Evolutionary conservation across 345 rosid species (phyloP), one percentile per base, ranked within the genome.

Genomic region (Arabis hirsuta): DNA sequence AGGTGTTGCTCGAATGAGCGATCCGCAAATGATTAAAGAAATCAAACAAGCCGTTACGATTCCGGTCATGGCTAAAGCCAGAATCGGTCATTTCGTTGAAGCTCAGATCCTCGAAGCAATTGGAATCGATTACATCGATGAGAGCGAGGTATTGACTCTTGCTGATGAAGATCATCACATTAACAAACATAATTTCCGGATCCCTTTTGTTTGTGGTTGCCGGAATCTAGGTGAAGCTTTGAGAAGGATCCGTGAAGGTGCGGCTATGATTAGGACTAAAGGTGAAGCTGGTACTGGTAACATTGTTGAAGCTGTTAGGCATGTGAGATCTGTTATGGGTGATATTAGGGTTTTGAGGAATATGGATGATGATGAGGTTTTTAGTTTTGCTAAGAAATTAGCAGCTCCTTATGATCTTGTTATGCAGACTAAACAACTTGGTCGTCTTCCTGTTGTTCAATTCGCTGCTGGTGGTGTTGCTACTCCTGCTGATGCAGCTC

Each of bases 221-320:
- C 80, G 96, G 26, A 91, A 89, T 61, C 76, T 91, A 12, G 96
- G 97, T 0, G 96, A 91, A 45, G 98, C 95, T 9, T 72, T 92
- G 20, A 75, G 96, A 32, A 76, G 98, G 79, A 83, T 92, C 55
- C 88, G 96, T 4, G 98, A 92, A 73, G 94, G 96, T 4, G 94
- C 98, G 3, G 98, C 96, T 4, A 92, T 92, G 98, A 92, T 92
- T 36, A 77, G 98, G 43, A 92, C 98, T 20, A 89, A 92, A 69
- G 98, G 98, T 0, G 96, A 92, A 78, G 98, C 96, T 1, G 96
- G 97, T 0, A 89, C 94, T 0, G 97, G 97, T 12, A 91, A 91
- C 67, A 71, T 91, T 4, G 72, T 91, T 3, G 94, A 92, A 72
- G 96, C 98, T 9, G 96, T 92, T 4, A 84, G 94, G 76, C 96